phyloP scores from a whole-genome alignment of 306 rosid species.

The Citrullus amarus region DNA sequence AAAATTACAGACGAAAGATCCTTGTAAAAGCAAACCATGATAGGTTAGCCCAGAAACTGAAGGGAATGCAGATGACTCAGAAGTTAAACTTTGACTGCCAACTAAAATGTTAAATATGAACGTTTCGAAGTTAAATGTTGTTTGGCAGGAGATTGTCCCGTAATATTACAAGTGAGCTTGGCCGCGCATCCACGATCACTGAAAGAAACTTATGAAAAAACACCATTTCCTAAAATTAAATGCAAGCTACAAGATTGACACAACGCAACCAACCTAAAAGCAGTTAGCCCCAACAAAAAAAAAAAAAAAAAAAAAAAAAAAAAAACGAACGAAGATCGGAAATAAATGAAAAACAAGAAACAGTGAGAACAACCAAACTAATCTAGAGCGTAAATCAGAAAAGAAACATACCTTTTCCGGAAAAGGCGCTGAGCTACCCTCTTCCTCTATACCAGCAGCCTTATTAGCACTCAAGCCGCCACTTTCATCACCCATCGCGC shows the following conservation, averaged over 20 bases:
- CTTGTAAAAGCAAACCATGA: neutral
- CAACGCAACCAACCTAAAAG: neutral
- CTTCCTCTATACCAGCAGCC: constrained; percentile 69
- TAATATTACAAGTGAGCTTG: neutral
- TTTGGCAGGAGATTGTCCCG: neutral
- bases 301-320: neutral
- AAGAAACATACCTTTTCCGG: constrained; percentile 57
- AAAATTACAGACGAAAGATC: neutral
- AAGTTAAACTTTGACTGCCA: neutral
- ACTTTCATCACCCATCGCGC: constrained; percentile 67
- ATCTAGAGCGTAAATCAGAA: neutral
- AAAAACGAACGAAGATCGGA: neutral
- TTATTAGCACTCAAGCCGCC: constrained; percentile 87
- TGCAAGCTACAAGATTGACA: neutral
- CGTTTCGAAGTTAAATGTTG: neutral
- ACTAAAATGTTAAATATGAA: neutral
- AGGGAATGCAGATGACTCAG: neutral
- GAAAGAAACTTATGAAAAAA: neutral
- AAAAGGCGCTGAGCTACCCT: constrained; percentile 69
- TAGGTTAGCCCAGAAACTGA: neutral
- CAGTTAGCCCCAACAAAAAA: neutral
- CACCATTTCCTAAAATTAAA: neutral
- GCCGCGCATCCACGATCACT: neutral
- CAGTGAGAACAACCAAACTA: neutral
- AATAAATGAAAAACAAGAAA: neutral